phyloP scores from a whole-genome alignment of 2,329 filamentous ascomycete species.

The Leptographium procerum region DNA sequence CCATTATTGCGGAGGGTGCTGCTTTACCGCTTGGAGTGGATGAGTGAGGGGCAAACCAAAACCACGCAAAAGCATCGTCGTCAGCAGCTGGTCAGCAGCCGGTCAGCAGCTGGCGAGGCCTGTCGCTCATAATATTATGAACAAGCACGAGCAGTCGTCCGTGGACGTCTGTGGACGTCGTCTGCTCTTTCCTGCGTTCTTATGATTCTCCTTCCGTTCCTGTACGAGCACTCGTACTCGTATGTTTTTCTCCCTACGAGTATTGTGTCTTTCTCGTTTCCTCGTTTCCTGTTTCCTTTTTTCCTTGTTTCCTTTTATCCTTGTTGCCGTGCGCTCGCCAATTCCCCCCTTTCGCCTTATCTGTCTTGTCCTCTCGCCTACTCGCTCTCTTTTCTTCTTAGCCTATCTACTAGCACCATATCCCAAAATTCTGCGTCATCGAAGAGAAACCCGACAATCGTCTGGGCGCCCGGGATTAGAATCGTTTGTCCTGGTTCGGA shows the following conservation, averaged over 20 bases:
- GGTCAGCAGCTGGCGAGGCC: no score
- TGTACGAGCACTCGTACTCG: neutral
- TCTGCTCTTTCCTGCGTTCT: neutral
- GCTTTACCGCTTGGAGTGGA: no score
- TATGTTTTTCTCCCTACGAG: no score
- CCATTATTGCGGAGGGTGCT: neutral
- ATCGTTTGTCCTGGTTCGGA: neutral
- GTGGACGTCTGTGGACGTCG: neutral
- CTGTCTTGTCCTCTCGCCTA: neutral
- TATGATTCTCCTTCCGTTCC: neutral
- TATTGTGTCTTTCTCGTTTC: neutral
- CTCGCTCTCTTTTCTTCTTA: neutral
- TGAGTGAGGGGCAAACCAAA: no score
- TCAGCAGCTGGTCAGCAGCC: no score
- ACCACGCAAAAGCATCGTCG: no score
- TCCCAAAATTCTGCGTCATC: neutral
- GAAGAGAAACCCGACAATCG: neutral
- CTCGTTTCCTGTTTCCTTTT: neutral
- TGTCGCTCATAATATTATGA: no score
- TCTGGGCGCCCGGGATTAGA: neutral
- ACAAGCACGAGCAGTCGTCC: neutral
- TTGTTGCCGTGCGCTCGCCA: neutral
- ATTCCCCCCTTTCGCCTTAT: neutral
- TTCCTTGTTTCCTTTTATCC: neutral
- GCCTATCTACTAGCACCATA: neutral